Evolutionary conservation across 306 rosid species (phyloP).

Genomic region (Prunus fruticosa): DNA sequence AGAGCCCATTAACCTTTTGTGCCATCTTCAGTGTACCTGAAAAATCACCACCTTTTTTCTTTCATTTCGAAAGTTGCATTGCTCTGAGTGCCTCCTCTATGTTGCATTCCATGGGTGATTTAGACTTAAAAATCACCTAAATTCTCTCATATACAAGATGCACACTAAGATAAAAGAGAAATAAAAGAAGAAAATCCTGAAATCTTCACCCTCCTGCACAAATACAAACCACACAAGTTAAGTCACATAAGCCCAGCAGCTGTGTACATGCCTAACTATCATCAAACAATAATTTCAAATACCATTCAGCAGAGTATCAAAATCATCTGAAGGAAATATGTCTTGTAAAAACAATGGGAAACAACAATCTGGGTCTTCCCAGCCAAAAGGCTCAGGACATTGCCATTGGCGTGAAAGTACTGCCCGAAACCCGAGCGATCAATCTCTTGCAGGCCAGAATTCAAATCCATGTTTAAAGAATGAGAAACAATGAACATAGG

Average conservation of each 20-base stretch:
- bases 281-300: too few species aligned
- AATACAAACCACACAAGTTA: not conserved
- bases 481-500: too few species aligned
- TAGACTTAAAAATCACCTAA: not conserved
- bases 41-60: constrained; percentile 53
- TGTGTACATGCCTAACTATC: too few species aligned
- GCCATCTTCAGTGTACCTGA: constrained; percentile 63
- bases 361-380: not conserved
- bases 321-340: not conserved
- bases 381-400: too few species aligned
- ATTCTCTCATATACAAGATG: too few species aligned
- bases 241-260: too few species aligned
- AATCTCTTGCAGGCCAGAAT: too few species aligned
- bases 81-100: constrained; percentile 81
- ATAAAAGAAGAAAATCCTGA: not conserved
- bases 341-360: not conserved
- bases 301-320: too few species aligned
- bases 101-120: constrained; percentile 76
- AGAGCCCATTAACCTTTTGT: constrained; percentile 53
- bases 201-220: not conserved
- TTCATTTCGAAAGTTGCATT: constrained; percentile 57
- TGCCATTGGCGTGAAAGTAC: too few species aligned
- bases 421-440: too few species aligned
- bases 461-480: too few species aligned
- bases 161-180: too few species aligned